Base-by-base conservation (phyloP, 176 grass and related monocot genomes). In the Carex littledalei region DNA sequence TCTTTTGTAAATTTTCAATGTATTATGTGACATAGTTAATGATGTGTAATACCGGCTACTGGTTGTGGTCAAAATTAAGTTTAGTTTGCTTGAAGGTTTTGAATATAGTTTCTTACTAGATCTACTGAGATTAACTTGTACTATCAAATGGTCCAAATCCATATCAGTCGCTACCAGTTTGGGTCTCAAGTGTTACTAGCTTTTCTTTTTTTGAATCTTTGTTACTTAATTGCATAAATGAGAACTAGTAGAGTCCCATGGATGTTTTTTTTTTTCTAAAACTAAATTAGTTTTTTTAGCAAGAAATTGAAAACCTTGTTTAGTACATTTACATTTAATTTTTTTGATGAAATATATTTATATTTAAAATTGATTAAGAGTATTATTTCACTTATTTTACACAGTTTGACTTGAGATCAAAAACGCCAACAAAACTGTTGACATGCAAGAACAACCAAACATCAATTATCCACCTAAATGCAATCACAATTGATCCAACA, bases 341-440 rank as follows among this genome's bases (percentile, higher is more conserved):
- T 39, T 39, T 6, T 39, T 39, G 5, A 39, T 39, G 37, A 39
- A 39, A 39, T 62, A 59, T 13, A 80, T 81, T 18, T 88, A 64
- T 70, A 67, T 61, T 63, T 16, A 12, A 78, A 78, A 56, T 31
- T 78, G 47, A 78, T 34, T 24, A 56, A 56, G 50, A 78, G 15
- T 13, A 78, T 29, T 29, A 82, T 86, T 75, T 83, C 5, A 8
- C 3, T 73, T 70, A 34, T 49, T 84, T 17, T 57, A 52, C 87
- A 86, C 86, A 94, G 92, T 91, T 98, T 91, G 95, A 94, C 87
- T 87, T 98, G 91, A 94, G 91, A 87, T 89, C 92, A 57, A 87
- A 89, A 71, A 82, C 61, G 15, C 82, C 87, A 39, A 90, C 91
- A 87, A 83, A 93, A 77, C 53, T 98, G 31, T 92, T 94, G 59